Conservation (phyloP, 805 yeast genomes). For the Zygosaccharomyces pseudorouxii region DNA sequence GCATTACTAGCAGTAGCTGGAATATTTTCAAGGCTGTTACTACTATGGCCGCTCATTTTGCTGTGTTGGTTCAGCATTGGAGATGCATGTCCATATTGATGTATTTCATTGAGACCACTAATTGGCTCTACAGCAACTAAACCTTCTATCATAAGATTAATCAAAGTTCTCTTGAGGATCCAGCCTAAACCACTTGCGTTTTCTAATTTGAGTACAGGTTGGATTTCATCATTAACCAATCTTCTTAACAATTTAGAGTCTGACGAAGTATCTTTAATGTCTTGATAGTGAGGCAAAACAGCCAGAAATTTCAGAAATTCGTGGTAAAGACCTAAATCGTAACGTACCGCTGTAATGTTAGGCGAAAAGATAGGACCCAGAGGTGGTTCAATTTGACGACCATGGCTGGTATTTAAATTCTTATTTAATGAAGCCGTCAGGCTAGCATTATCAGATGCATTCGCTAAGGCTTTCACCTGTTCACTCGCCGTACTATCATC, state of each 20-base stretch:
- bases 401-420: slow-evolving; percentile 14
- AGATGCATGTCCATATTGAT: slow-evolving; percentile 38
- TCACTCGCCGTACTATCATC: slow-evolving; percentile 18
- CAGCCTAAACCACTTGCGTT: slow-evolving; percentile 59
- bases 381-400: slow-evolving; percentile 7
- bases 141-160: slow-evolving; percentile 71
- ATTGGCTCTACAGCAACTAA: slow-evolving; percentile 81
- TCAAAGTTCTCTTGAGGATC: slow-evolving; percentile 56
- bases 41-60: neutral
- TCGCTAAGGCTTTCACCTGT: slow-evolving; percentile 12
- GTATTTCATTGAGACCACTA: slow-evolving; percentile 73
- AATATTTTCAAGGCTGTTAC: neutral
- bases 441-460: slow-evolving; percentile 14
- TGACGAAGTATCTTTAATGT: slow-evolving; percentile 38
- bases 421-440: slow-evolving; percentile 22
- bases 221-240: slow-evolving; percentile 72
- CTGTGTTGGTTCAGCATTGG: slow-evolving; percentile 6
- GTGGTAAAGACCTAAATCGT: slow-evolving; percentile 37
- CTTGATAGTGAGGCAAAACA: slow-evolving; percentile 33
- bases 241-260: slow-evolving; percentile 57
- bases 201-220: slow-evolving; percentile 62
- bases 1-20: slow-evolving; percentile 4
- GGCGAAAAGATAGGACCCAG: slow-evolving; percentile 38
- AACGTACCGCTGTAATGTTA: slow-evolving; percentile 39
- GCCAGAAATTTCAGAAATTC: slow-evolving; percentile 40